Conservation (phyloP, 2,329 filamentous ascomycete genomes). For the Scedosporium aurantiacum region DNA sequence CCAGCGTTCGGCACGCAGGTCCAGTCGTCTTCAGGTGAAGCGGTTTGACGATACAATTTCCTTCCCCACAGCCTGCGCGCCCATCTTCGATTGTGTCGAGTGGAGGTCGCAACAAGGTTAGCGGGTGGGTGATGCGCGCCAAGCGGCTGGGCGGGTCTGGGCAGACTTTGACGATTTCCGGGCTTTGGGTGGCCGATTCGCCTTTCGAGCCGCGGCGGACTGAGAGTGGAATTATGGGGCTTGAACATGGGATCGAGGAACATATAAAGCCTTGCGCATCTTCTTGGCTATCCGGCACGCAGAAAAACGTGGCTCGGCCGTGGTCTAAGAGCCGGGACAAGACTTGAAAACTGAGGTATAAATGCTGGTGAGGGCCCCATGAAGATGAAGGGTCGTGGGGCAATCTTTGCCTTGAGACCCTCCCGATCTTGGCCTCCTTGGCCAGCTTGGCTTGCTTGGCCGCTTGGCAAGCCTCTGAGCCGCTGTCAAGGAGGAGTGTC, state of each 20-base stretch:
- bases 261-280: background rate
- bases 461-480: background rate
- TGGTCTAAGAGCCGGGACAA: background rate
- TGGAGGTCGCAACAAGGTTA: background rate
- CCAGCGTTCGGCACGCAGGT: background rate
- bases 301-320: background rate
- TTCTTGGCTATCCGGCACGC: background rate
- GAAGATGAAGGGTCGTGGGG: background rate
- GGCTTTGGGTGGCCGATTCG: background rate
- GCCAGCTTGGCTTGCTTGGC: background rate
- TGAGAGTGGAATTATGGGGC: background rate
- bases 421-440: background rate
- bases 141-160: background rate
- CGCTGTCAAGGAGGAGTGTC: background rate
- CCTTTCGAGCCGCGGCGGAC: background rate
- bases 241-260: background rate
- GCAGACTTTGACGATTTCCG: background rate
- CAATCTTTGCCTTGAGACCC: background rate
- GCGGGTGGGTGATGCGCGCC: background rate
- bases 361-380: background rate
- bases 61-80: background rate
- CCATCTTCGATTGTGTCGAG: background rate
- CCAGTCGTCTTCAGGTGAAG: background rate
- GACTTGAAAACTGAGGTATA: background rate
- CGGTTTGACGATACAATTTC: background rate